Conservation (phyloP, 257 asterid genomes). For the Petunia secreta region DNA sequence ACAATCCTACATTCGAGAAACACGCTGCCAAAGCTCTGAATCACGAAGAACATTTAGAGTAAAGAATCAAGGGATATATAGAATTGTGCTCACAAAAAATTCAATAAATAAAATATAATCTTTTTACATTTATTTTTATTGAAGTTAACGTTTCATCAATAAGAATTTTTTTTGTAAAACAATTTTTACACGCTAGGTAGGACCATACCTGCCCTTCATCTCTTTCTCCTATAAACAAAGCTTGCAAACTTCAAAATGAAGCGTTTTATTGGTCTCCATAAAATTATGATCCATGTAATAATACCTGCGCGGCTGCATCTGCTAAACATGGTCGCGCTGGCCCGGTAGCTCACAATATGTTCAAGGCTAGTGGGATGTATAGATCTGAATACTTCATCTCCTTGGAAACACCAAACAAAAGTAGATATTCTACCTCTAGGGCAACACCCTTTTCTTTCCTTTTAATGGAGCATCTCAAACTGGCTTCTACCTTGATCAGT, state of each 20-base stretch:
- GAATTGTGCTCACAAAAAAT: neutral
- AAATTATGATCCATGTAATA: neutral
- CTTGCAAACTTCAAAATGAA: neutral
- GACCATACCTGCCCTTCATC: neutral
- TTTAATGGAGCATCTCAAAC: neutral
- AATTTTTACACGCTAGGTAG: neutral
- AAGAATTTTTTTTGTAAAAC: neutral
- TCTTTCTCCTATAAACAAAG: neutral
- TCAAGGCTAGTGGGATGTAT: neutral
- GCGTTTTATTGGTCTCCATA: neutral
- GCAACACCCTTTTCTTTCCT: too few relatives aligned
- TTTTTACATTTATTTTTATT: neutral
- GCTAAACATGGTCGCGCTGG: neutral
- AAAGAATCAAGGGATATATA: neutral
- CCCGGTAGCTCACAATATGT: neutral
- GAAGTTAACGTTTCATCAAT: neutral
- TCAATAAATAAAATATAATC: neutral
- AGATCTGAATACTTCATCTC: neutral
- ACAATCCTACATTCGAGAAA: too few relatives aligned
- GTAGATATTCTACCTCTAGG: too few relatives aligned
- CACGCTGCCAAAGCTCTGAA: too few relatives aligned
- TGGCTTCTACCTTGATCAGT: neutral
- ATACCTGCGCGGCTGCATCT: neutral
- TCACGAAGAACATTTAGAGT: neutral
- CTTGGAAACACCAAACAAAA: neutral